phyloP scores from a whole-genome alignment of 768 basidiomycete genomes.

The Pisolithus tinctorius region DNA sequence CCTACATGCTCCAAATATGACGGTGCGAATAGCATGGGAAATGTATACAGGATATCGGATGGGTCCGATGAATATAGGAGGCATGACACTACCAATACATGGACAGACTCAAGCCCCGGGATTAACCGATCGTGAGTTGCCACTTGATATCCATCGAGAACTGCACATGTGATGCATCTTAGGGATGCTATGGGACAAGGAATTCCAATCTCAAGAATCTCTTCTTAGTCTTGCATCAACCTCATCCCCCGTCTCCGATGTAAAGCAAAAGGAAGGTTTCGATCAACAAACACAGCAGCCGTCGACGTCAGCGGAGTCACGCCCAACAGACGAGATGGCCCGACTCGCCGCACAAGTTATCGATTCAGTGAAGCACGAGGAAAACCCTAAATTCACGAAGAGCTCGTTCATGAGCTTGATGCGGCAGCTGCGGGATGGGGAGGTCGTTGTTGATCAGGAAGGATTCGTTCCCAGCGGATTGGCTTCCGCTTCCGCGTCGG shows the following conservation, averaged over 20 bases:
- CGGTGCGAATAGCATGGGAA: conserved; percentile 32
- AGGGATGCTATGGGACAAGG: conserved; percentile 51
- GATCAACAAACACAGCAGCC: conserved; percentile 13
- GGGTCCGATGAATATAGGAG: conserved; percentile 31
- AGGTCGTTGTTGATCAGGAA: conserved; percentile 73
- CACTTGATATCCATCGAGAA: neutral
- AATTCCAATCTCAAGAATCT: conserved; percentile 54
- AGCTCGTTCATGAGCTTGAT: conserved; percentile 83
- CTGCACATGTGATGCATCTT: neutral
- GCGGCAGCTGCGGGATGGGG: conserved; percentile 75
- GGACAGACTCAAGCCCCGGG: neutral
- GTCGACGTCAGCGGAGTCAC: conserved; percentile 20
- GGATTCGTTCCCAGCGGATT: conserved; percentile 56
- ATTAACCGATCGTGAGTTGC: conserved; percentile 39
- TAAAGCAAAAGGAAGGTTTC: conserved; percentile 2
- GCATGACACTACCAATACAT: conserved; percentile 15
- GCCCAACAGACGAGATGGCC: conserved; percentile 59
- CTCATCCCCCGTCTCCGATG: neutral
- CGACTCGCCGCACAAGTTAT: conserved; percentile 73
- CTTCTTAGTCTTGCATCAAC: conserved; percentile 22
- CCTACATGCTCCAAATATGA: conserved; percentile 14
- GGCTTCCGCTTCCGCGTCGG: conserved; percentile 6
- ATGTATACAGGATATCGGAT: conserved; percentile 30
- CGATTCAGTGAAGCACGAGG: conserved; percentile 65
- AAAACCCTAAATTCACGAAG: conserved; percentile 79